These are phyloP conservation scores for Monilinia laxa DNA, from an alignment of 2,329 filamentous ascomycete genomes.

Conservation along the genomic window DNA sequence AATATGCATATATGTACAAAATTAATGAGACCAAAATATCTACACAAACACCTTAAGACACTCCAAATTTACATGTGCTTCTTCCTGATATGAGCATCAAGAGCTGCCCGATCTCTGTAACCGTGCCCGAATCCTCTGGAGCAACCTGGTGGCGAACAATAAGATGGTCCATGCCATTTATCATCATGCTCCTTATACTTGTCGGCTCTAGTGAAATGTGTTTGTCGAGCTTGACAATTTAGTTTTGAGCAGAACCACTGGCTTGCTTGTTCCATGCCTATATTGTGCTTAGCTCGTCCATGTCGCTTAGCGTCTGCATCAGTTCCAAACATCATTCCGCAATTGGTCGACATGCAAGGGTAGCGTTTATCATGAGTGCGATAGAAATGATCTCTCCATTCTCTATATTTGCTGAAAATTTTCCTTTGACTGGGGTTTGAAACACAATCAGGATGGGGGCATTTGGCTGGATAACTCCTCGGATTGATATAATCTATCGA, in stretches of 20 bases:
- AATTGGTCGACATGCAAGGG: neutral
- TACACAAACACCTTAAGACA: neutral
- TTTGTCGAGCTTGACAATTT: neutral
- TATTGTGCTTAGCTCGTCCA: neutral
- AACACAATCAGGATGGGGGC: neutral
- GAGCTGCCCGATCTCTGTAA: neutral
- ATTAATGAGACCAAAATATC: neutral
- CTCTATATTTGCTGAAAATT: neutral
- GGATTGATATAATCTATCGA: neutral
- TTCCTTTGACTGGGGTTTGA: neutral
- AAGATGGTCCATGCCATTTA: neutral
- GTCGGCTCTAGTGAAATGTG: neutral
- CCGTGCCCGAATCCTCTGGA: neutral
- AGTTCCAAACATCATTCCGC: neutral
- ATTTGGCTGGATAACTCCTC: neutral
- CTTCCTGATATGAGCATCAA: neutral
- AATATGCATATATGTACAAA: too few species aligned
- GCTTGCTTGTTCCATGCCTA: neutral
- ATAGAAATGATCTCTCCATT: neutral
- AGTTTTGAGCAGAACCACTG: neutral
- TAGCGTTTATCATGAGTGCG: constrained; percentile 5
- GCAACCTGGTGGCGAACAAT: neutral
- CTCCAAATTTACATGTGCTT: neutral
- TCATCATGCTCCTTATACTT: neutral
- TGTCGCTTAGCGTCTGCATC: neutral